Evolutionary conservation across 495 filamentous ascomycete genomes (phyloP), one percentile per base, ranked within the genome.

Genomic region (Hyaloscypha hepaticicola): DNA sequence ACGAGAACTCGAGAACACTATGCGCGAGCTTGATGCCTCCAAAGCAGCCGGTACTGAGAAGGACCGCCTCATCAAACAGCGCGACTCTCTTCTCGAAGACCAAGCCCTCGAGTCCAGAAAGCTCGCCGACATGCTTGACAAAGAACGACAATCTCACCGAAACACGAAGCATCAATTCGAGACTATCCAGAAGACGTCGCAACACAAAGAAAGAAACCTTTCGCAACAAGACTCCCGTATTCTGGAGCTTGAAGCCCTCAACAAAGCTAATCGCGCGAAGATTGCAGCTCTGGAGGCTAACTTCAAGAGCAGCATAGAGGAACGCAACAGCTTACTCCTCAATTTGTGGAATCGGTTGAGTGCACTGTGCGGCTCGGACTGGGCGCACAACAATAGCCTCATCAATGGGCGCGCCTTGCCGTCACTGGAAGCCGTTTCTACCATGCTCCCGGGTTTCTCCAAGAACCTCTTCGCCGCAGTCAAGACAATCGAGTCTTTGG

Each of bases 41-140:
- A 88, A 90, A 69, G 83, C 83, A 31, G 84, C 89, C 34, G 80
- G 96, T 21, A 85, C 85, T 24, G 93, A 98, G 72, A 97, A 93
- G 72, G 93, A 97, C 57, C 87, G 88, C 28, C 79, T 96, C 61
- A 87, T 99, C 68, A 91, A 90, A 60, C 91, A 95, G 70, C 91
- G 95, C n/a, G 93, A 98, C 68, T 82, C 85, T 28, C 81, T 97
- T n/a, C 85, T 99, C 19, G 95, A 99, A 76, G 90, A 85, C 56
- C 87, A 94, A 69, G 91, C 87, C 0, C 86, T 97, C 49, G 95
- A 99, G 72, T 89, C 85, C 31, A 85, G 90, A 57, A 93, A 93
- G 70, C 78, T 98, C 28, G 86, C 86, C 6, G 94, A 98, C 58
- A 79, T 97, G 52, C 86, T 98, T 29, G 95, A 99, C 29, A 94